phyloP scores from a whole-genome alignment of 352 stramenopile species.

The Phytopythium oedochilum region DNA sequence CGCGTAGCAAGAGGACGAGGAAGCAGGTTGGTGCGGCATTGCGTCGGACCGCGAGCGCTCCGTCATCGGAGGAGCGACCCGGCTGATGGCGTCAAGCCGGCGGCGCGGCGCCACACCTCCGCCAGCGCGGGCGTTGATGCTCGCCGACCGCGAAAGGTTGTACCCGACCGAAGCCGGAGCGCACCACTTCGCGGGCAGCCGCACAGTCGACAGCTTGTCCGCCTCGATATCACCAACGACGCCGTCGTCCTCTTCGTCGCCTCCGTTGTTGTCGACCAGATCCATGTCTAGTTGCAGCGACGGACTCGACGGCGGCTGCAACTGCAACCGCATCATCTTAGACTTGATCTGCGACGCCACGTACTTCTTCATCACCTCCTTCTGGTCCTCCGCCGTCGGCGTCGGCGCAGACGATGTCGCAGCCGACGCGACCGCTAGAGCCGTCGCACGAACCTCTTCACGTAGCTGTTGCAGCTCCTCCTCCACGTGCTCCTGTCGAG shows the following conservation, averaged over 20 bases:
- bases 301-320: conserved; percentile 21
- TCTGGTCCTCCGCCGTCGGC: conserved; percentile 34
- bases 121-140: neutral
- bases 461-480: conserved; percentile 38
- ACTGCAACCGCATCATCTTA: conserved; percentile 49
- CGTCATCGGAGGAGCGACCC: neutral
- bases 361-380: conserved; percentile 65
- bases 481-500: conserved; percentile 36
- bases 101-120: neutral
- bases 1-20: conserved; percentile 1
- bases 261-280: conserved; percentile 21
- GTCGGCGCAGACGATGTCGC: neutral
- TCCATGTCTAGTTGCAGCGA: conserved; percentile 18
- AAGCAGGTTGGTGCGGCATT: neutral
- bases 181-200: neutral
- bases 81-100: conserved; percentile 1
- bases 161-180: conserved; percentile 2
- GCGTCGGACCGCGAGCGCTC: neutral
- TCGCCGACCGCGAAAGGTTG: neutral
- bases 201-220: neutral
- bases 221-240: neutral
- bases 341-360: conserved; percentile 58
- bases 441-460: conserved; percentile 51
- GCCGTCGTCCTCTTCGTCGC: conserved; percentile 3
- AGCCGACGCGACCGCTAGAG: conserved; percentile 17